phyloP scores from a whole-genome alignment of 2,329 filamentous ascomycete species.

The Fusarium sp. region DNA sequence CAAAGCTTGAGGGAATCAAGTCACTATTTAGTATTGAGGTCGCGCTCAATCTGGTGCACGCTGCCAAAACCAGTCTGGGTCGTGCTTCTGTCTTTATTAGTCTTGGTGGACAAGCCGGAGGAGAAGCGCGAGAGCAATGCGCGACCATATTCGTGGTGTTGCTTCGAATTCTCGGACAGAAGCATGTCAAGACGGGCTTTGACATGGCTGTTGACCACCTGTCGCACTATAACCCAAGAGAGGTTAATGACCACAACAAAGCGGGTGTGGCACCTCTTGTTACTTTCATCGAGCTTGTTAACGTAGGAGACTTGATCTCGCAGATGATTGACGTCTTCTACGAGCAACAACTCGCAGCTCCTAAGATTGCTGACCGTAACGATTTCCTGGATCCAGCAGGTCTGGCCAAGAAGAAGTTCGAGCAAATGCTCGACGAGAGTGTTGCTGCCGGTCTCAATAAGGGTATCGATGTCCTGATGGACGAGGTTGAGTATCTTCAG shows the following conservation, averaged over 20 bases:
- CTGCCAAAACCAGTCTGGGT: slow-evolving; percentile 88
- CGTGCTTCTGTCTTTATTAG: slow-evolving; percentile 85
- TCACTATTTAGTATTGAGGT: slow-evolving; percentile 97
- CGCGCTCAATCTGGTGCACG: slow-evolving; percentile 87
- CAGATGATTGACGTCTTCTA: slow-evolving; percentile 99
- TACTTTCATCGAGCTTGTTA: slow-evolving; percentile 96
- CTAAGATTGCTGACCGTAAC: slow-evolving; percentile 87
- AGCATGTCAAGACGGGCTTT: slow-evolving; percentile 93
- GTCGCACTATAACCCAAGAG: slow-evolving; percentile 89
- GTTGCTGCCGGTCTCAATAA: slow-evolving; percentile 96
- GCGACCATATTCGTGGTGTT: slow-evolving; percentile 88
- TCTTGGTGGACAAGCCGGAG: slow-evolving; percentile 82
- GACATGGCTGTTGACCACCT: slow-evolving; percentile 92
- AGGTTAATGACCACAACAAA: slow-evolving; percentile 77
- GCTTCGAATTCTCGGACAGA: slow-evolving; percentile 83
- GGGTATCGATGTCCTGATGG: slow-evolving; percentile 98
- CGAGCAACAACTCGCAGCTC: slow-evolving; percentile 88
- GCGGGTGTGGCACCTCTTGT: slow-evolving; percentile 89
- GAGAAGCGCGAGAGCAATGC: slow-evolving; percentile 88
- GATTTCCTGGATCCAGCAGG: slow-evolving; percentile 94
- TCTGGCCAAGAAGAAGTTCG: slow-evolving; percentile 97
- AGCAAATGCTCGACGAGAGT: slow-evolving; percentile 97
- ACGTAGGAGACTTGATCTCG: slow-evolving; percentile 96
- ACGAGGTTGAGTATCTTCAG: slow-evolving; percentile 95
- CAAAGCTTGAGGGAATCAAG: slow-evolving; percentile 91